These are phyloP conservation scores for Aspergillus baeticus DNA, from an alignment of 495 filamentous ascomycete species.

Conservation along the genomic window DNA sequence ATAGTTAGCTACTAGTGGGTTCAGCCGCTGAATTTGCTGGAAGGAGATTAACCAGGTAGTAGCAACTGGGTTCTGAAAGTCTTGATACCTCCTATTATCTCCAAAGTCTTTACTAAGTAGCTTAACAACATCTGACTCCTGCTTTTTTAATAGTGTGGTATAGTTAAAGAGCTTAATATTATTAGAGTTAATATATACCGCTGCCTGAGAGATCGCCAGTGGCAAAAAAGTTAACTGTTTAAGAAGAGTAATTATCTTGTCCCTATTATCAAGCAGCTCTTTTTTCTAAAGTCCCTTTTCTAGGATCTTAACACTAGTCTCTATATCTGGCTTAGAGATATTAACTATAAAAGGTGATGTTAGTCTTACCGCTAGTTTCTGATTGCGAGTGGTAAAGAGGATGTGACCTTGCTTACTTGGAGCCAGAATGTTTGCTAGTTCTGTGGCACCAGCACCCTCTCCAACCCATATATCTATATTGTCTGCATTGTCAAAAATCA, in stretches of 20 bases:
- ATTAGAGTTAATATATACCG: constrained; percentile 1
- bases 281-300: too few species aligned
- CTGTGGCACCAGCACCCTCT: not conserved
- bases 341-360: too few species aligned
- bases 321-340: too few species aligned
- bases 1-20: constrained; percentile 32
- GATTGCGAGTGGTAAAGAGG: too few species aligned
- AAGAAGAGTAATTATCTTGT: too few species aligned
- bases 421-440: too few species aligned
- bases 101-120: constrained; percentile 52
- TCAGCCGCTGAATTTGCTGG: constrained; percentile 35
- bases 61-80: constrained; percentile 49
- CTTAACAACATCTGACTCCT: constrained; percentile 35
- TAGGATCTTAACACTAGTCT: too few species aligned
- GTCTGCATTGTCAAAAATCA: constrained; percentile 9
- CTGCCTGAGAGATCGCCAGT: too few species aligned
- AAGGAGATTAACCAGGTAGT: constrained; percentile 57
- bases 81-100: constrained; percentile 33
- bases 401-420: too few species aligned
- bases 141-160: constrained; percentile 38
- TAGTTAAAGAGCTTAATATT: constrained; percentile 33
- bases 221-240: too few species aligned
- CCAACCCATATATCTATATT: not conserved
- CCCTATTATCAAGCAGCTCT: too few species aligned
- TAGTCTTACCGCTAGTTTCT: too few species aligned